Percentiles rank a stretch among this genome's conserved stretches.
phyloP scores from a whole-genome alignment of 805 yeast genomes.

The Soucietia sequanensis region DNA sequence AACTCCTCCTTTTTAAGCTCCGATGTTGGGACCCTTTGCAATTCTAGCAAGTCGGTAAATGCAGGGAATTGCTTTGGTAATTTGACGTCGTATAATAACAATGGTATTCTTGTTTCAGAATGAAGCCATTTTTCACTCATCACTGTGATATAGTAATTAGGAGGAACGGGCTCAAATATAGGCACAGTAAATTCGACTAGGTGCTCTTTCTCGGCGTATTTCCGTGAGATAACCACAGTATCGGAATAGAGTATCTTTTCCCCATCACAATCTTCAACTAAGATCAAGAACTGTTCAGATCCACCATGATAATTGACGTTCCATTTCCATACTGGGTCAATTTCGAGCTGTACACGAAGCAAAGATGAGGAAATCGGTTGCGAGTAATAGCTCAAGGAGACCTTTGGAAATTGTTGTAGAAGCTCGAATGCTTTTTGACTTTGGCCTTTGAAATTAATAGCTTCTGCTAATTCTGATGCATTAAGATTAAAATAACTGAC shows the following conservation, averaged over 20 bases:
- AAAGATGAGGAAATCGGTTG: conserved; percentile 79
- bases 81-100: conserved; percentile 49
- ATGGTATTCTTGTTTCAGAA: conserved; percentile 61
- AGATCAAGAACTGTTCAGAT: conserved; percentile 62
- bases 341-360: conserved; percentile 62
- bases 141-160: conserved; percentile 70
- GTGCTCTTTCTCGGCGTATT: conserved; percentile 53
- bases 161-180: conserved; percentile 54
- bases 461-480: conserved; percentile 79
- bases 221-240: conserved; percentile 48
- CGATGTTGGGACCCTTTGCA: conserved; percentile 48
- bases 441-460: conserved; percentile 66
- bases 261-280: conserved; percentile 85
- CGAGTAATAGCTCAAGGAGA: conserved; percentile 55
- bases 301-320: conserved; percentile 58
- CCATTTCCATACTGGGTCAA: conserved; percentile 80
- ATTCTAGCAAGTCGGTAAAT: conserved; percentile 55
- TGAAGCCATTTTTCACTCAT: conserved; percentile 87
- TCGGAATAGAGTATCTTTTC: conserved; percentile 66
- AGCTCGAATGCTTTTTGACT: conserved; percentile 61
- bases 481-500: conserved; percentile 65
- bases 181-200: conserved; percentile 66
- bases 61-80: conserved; percentile 66
- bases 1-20: conserved; percentile 52
- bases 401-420: conserved; percentile 70